A percentile compares a stretch with the other conserved stretches of the same genome.
phyloP scores from a whole-genome alignment of 73 alveolate genomes.

The Uronychia binucleata region DNA sequence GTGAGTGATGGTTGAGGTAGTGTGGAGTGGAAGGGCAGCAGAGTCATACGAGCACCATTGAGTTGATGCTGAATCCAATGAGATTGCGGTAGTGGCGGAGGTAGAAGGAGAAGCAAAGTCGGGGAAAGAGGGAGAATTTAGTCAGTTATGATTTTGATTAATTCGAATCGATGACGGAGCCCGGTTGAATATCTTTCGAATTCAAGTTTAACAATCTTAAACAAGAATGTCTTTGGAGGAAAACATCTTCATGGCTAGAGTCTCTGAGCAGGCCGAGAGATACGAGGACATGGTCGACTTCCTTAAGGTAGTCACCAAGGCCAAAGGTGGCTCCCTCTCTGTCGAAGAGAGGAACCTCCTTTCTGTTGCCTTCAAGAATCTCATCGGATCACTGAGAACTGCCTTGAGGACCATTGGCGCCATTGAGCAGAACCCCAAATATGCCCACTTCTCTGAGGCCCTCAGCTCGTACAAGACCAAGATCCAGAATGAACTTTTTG shows the following conservation, averaged over 20 bases:
- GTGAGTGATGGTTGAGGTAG: too few species aligned
- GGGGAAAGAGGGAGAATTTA: too few species aligned
- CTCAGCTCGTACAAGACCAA: constrained; percentile 32
- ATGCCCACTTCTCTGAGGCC: constrained; percentile 26
- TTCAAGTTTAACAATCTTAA: too few species aligned
- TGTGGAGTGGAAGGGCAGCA: too few species aligned
- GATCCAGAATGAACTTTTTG: constrained; percentile 46
- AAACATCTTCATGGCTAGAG: constrained; percentile 81
- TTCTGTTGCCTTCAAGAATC: constrained; percentile 87
- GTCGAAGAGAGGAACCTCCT: constrained; percentile 89
- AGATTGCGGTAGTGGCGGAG: too few species aligned
- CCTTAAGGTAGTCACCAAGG: constrained; percentile 68
- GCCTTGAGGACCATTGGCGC: constrained; percentile 84
- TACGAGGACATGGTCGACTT: constrained; percentile 91
- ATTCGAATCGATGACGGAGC: too few species aligned
- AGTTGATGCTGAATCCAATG: too few species aligned
- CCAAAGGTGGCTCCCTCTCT: constrained; percentile 63
- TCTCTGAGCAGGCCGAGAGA: constrained; percentile 88
- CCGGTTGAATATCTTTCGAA: too few species aligned
- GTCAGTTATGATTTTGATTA: too few species aligned
- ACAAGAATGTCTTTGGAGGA: too few species aligned
- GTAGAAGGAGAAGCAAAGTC: too few species aligned
- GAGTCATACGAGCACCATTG: too few species aligned
- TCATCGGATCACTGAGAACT: constrained; percentile 77
- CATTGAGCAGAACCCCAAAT: constrained; percentile 76